Conservation (phyloP, 345 rosid genomes). For the Fremontodendron californicum region DNA sequence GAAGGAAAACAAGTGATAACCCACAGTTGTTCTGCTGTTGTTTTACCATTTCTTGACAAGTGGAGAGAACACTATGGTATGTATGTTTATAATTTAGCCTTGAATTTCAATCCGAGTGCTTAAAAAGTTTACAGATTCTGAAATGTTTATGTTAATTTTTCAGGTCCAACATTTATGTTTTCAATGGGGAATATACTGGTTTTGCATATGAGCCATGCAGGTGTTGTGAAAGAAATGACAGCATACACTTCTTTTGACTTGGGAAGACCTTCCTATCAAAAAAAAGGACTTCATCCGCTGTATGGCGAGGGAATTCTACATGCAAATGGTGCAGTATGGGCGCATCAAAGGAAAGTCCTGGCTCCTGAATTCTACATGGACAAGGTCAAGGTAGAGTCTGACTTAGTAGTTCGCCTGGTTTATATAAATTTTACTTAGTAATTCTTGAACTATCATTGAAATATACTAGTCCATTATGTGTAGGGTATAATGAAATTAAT, state of each 20-base stretch:
- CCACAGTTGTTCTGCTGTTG: slow-evolving; percentile 26
- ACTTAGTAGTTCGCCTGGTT: no score
- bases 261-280: slow-evolving; percentile 30
- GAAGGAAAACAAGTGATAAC: neutral
- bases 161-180: slow-evolving; percentile 22
- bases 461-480: neutral
- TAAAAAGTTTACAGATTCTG: neutral
- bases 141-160: neutral
- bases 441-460: no score
- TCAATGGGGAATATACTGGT: slow-evolving; percentile 19
- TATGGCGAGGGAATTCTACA: slow-evolving; percentile 30
- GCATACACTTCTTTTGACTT: slow-evolving; percentile 23
- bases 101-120: neutral
- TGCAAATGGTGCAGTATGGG: slow-evolving; percentile 31
- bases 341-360: slow-evolving; percentile 31
- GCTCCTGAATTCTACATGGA: slow-evolving; percentile 28
- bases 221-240: slow-evolving; percentile 28
- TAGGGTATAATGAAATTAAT: slow-evolving; percentile 41
- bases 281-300: slow-evolving; percentile 19
- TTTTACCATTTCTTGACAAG: slow-evolving; percentile 29
- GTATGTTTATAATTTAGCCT: neutral
- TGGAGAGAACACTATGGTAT: slow-evolving; percentile 37
- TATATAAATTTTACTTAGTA: no score
- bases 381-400: slow-evolving; percentile 19
- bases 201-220: slow-evolving; percentile 15